Evolutionary conservation across 257 asterid genomes (phyloP).

Genomic region (Scutellaria baicalensis): DNA sequence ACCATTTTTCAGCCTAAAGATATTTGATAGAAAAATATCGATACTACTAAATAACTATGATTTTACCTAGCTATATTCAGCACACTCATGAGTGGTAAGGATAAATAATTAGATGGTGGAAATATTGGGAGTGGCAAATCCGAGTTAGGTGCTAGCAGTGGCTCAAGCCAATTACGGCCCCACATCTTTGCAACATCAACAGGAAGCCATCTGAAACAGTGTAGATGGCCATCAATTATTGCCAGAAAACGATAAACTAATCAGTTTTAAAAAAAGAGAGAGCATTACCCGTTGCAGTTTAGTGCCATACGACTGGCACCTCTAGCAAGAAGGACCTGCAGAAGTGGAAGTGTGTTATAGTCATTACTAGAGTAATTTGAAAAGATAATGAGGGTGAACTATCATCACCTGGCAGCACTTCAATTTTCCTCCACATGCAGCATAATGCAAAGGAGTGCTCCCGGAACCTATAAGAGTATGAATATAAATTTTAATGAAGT

Average conservation of each 20-base stretch:
- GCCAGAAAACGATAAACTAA: background rate
- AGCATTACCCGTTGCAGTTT: constrained; percentile 88
- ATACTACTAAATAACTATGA: background rate
- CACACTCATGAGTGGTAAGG: constrained; percentile 86
- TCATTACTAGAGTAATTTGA: background rate
- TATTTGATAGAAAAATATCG: background rate
- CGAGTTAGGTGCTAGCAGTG: constrained; percentile 66
- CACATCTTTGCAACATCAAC: constrained; percentile 93
- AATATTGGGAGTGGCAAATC: constrained; percentile 54
- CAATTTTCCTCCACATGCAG: constrained; percentile 97
- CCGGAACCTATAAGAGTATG: constrained; percentile 68
- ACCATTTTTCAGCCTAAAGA: background rate
- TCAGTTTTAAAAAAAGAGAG: background rate
- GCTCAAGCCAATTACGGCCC: constrained; percentile 99
- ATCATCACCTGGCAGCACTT: constrained; percentile 90
- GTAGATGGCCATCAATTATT: background rate
- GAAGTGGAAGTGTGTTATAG: constrained; percentile 2
- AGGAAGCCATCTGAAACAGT: constrained; percentile 88
- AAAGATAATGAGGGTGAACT: background rate
- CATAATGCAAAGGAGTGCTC: constrained; percentile 96
- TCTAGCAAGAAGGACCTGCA: constrained; percentile 84
- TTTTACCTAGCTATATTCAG: constrained; percentile 86
- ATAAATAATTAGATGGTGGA: constrained; percentile 76
- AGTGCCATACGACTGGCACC: constrained; percentile 87
- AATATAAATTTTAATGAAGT: background rate